Conservation (phyloP, 306 rosid genomes). For the Erythrophleum fordii region DNA sequence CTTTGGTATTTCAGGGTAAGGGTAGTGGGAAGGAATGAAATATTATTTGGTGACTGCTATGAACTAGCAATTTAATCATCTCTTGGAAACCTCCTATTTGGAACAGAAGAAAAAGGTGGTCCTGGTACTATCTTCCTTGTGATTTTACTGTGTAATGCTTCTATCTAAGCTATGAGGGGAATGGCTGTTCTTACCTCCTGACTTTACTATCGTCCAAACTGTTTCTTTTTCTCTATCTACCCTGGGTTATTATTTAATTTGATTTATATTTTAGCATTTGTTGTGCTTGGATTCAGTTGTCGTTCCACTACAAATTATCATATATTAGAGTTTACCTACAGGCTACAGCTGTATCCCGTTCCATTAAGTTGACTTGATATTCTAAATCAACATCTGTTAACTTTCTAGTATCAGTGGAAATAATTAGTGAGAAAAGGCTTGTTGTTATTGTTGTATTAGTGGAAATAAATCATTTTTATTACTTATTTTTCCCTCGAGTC, state of each 20-base stretch:
- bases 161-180: neutral
- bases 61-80: neutral
- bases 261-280: neutral
- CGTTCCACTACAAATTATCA: neutral
- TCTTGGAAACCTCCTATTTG: neutral
- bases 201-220: neutral
- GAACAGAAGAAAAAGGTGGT: no score
- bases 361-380: no score
- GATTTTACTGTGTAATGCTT: no score
- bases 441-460: no score
- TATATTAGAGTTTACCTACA: neutral
- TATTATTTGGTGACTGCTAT: slow-evolving; percentile 4
- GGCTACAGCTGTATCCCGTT: neutral
- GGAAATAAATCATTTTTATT: slow-evolving; percentile 1
- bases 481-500: slow-evolving; percentile 11
- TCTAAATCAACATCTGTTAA: no score
- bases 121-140: no score
- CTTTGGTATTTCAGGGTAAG: no score
- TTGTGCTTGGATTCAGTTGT: slow-evolving; percentile 1
- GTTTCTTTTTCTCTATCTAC: neutral
- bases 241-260: neutral
- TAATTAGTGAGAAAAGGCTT: no score
- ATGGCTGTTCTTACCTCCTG: neutral
- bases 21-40: neutral
- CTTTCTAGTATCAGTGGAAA: neutral